Evolutionary conservation across 139 green algal species (phyloP).

Genomic region (Coccomyxa sp.): DNA sequence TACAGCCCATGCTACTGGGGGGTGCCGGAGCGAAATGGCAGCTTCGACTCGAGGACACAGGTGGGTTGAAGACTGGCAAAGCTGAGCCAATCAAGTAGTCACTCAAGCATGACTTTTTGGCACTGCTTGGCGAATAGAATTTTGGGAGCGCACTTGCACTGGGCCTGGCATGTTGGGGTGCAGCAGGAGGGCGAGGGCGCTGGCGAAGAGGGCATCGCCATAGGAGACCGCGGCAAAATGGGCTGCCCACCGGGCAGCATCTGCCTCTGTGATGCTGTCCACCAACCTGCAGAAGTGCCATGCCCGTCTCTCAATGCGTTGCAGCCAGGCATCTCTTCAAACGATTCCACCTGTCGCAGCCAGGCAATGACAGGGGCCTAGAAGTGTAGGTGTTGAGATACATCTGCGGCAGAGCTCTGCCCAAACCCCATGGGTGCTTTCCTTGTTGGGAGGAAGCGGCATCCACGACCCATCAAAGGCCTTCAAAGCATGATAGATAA

Average conservation of each 20-base stretch:
- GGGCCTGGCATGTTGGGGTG: neutral
- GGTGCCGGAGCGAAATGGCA: neutral
- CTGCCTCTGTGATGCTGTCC: neutral
- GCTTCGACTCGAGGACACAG: neutral
- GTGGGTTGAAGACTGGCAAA: neutral
- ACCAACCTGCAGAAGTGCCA: neutral
- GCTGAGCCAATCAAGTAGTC: neutral
- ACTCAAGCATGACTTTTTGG: neutral
- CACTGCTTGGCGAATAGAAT: neutral
- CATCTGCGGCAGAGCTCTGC: no score
- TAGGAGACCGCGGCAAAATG: slow-evolving; percentile 37
- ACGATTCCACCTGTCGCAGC: neutral
- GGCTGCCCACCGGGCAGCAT: slow-evolving; percentile 26
- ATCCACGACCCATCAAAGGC: no score
- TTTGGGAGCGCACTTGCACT: slow-evolving; percentile 3
- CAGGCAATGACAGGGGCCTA: no score
- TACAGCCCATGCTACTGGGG: neutral
- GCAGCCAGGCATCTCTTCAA: neutral
- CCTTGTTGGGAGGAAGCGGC: no score
- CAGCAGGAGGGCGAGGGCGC: slow-evolving; percentile 41
- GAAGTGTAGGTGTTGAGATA: no score
- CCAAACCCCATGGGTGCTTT: no score
- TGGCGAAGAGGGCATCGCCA: slow-evolving; percentile 45
- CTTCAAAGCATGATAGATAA: no score
- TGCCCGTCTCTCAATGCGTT: neutral